Conservation (phyloP, 768 basidiomycete genomes). For the Kwoniella sp. region DNA sequence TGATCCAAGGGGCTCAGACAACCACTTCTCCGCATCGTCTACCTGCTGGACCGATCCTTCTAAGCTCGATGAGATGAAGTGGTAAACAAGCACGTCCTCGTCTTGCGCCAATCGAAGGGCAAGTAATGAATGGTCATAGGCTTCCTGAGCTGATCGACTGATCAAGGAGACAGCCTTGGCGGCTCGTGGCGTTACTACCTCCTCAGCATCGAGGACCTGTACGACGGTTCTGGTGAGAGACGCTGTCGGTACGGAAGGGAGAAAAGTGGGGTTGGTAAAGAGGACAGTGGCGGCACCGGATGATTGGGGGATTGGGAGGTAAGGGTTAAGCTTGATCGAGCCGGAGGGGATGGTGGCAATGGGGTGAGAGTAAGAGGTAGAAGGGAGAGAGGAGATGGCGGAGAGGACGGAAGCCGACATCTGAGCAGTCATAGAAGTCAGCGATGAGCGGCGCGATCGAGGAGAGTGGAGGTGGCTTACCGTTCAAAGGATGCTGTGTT, state of each 20-base stretch:
- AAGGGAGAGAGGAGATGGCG: slow-evolving; percentile 40
- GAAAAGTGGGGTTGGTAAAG: slow-evolving; percentile 47
- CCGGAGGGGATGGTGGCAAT: slow-evolving; percentile 33
- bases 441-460: slow-evolving; percentile 2
- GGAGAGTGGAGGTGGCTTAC: slow-evolving; percentile 16
- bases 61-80: slow-evolving; percentile 66
- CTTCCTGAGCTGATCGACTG: slow-evolving; percentile 74
- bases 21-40: slow-evolving; percentile 65
- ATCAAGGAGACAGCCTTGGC: slow-evolving; percentile 66
- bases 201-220: slow-evolving; percentile 38
- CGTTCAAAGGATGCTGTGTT: slow-evolving; percentile 18
- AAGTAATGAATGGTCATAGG: slow-evolving; percentile 85
- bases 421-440: slow-evolving; percentile 1
- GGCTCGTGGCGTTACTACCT: slow-evolving; percentile 31
- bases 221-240: slow-evolving; percentile 32
- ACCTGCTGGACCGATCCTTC: slow-evolving; percentile 61
- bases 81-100: slow-evolving; percentile 76
- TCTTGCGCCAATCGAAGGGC: slow-evolving; percentile 75
- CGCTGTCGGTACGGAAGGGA: slow-evolving; percentile 38
- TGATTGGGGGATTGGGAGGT: slow-evolving; percentile 40
- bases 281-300: slow-evolving; percentile 28
- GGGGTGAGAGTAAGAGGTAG: slow-evolving; percentile 43
- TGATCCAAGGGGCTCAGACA: slow-evolving; percentile 55
- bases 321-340: slow-evolving; percentile 44
- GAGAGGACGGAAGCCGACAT: slow-evolving; percentile 18